Conservation (phyloP, 768 basidiomycete genomes). For the Lactarius tabidus region DNA sequence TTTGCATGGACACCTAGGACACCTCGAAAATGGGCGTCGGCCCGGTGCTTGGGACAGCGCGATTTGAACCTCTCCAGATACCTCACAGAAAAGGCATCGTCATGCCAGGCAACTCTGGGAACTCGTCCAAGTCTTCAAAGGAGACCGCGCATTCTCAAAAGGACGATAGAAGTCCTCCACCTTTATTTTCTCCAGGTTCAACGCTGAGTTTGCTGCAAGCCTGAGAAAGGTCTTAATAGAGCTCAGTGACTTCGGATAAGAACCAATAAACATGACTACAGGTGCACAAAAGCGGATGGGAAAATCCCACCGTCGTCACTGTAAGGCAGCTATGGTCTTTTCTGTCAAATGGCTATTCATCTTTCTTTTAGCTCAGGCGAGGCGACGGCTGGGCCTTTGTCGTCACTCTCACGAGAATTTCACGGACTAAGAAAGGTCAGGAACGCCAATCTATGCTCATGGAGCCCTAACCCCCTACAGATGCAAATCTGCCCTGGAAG, state of each 20-base stretch:
- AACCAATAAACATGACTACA: constrained; percentile 30
- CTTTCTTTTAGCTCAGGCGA: constrained; percentile 41
- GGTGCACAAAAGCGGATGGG: constrained; percentile 92
- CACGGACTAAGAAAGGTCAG: constrained; percentile 57
- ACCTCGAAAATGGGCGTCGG: too few species aligned
- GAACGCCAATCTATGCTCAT: constrained; percentile 66
- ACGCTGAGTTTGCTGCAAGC: constrained; percentile 73
- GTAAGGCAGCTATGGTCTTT: constrained; percentile 38
- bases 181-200: constrained; percentile 80
- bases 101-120: constrained; percentile 88
- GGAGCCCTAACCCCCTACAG: constrained; percentile 70
- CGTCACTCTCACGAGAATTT: constrained; percentile 58
- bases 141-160: constrained; percentile 21
- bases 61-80: constrained; percentile 37
- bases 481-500: constrained; percentile 67
- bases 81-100: constrained; percentile 76
- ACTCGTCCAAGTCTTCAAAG: constrained; percentile 56
- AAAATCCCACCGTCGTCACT: constrained; percentile 74
- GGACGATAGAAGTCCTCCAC: constrained; percentile 34
- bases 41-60: too few species aligned
- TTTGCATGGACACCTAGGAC: too few species aligned
- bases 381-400: constrained; percentile 56
- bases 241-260: background rate
- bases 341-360: constrained; percentile 12
- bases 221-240: constrained; percentile 59